phyloP scores from a whole-genome alignment of 805 yeast genomes.

The Ogataea paradorogensis region DNA sequence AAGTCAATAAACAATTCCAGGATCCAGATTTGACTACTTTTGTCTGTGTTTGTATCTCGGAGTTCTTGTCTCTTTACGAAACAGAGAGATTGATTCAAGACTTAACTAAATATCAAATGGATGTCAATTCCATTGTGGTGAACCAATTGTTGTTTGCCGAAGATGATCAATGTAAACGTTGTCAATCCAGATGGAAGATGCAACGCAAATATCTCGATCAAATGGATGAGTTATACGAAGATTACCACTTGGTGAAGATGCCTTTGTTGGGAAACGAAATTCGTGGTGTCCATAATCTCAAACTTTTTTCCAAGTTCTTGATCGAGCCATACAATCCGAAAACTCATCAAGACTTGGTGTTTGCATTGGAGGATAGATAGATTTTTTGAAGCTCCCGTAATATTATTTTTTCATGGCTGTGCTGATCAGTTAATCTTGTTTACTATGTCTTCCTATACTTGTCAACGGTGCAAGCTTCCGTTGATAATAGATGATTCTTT shows the following conservation, averaged over 20 bases:
- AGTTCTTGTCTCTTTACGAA: conserved; percentile 91
- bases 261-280: conserved; percentile 95
- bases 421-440: neutral
- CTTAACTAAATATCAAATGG: conserved; percentile 90
- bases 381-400: conserved; percentile 1
- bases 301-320: conserved; percentile 78
- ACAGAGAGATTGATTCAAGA: conserved; percentile 98
- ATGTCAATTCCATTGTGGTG: conserved; percentile 92
- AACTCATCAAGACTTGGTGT: conserved; percentile 50
- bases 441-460: conserved; percentile 34
- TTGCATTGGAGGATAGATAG: conserved; percentile 50
- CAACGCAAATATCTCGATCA: conserved; percentile 93
- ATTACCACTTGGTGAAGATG: conserved; percentile 92
- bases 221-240: conserved; percentile 94
- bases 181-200: conserved; percentile 91
- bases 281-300: conserved; percentile 85
- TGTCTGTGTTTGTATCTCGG: conserved; percentile 96
- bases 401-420: conserved; percentile 1
- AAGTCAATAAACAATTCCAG: conserved; percentile 92
- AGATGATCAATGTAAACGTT: conserved; percentile 80
- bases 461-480: conserved; percentile 65
- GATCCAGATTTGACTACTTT: conserved; percentile 94
- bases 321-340: conserved; percentile 73
- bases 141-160: conserved; percentile 91
- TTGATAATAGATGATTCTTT: conserved; percentile 55